Base-by-base conservation (phyloP, 2,329 filamentous ascomycete genomes). In the Arachnomyces sp. region DNA sequence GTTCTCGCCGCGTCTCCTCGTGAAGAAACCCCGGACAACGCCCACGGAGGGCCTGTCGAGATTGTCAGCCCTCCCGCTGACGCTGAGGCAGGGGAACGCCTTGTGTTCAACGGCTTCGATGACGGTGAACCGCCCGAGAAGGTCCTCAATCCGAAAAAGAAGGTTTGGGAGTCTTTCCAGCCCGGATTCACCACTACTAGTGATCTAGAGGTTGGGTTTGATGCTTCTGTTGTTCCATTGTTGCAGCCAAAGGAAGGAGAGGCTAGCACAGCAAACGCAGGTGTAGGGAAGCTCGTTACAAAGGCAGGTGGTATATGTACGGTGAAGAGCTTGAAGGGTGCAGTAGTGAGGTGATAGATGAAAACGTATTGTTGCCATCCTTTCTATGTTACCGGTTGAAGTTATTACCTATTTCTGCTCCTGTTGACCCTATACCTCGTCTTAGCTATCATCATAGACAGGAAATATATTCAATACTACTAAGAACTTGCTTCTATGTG, bases 111-210 rank as follows among this genome's bases (percentile, higher is more conserved):
- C 61, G 92, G 92, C 35, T 98, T 86, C 82, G 56, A 51, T 34
- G 75, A 86, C 63, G 89, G 87, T 44, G 85, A 94, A 72, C 88
- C 92, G 0, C 21, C 21, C 21, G 92, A 98, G 75, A 83, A 82
- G 47, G 79, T 90, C 38, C 75, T 98, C 43, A 98, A 96, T 75
- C 92, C 92, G 43, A 98, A 98, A 82, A 98, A 96, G 81, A 96
- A 96, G 81, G 73, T 96, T 46, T 96, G 90, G 89, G 92, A 98
- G 74, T 86, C 77, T 7, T 86, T 95, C 68, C 90, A 96, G 74
- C 88, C 89, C 1, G 92, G 90, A 0, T 96, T 96, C 69, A 94
- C 86, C 21, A 98, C 90, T 6, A 94, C 84, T 1, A 82, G 83
- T 6, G 67, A 65, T 34, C 72, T 90, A 38, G 84, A 89, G 66